Evolutionary conservation across 352 stramenopile genomes (phyloP).

Genomic region (Peronospora destructor): DNA sequence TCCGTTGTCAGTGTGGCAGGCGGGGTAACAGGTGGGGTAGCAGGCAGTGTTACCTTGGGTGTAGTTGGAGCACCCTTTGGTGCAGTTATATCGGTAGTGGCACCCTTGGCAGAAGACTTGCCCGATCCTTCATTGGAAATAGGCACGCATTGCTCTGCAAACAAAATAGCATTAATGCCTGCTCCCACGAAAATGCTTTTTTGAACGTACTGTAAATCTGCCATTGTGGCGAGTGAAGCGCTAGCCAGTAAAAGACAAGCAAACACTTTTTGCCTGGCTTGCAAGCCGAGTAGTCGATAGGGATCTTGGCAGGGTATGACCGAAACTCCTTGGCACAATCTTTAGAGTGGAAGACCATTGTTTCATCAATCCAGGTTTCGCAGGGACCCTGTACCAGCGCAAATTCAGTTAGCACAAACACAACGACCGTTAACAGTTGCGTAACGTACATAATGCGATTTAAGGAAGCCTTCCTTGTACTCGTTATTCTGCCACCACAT

Average conservation of each 20-base stretch:
- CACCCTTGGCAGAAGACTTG: slow-evolving; percentile 10
- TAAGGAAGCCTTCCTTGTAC: slow-evolving; percentile 32
- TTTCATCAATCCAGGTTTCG: slow-evolving; percentile 43
- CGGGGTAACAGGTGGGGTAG: too few relatives aligned
- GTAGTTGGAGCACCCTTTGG: slow-evolving; percentile 4
- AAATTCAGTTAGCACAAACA: background rate
- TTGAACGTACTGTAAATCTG: slow-evolving; percentile 36
- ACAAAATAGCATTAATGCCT: slow-evolving; percentile 2
- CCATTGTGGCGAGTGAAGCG: slow-evolving; percentile 31
- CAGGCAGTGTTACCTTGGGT: background rate
- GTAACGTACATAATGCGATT: slow-evolving; percentile 34
- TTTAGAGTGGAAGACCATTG: slow-evolving; percentile 33
- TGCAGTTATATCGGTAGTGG: slow-evolving; percentile 1
- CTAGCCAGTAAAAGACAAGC: slow-evolving; percentile 48
- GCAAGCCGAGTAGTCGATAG: slow-evolving; percentile 38
- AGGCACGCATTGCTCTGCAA: slow-evolving; percentile 25
- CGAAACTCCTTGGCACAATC: slow-evolving; percentile 39
- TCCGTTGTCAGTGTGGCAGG: slow-evolving; percentile 4
- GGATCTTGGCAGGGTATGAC: slow-evolving; percentile 35
- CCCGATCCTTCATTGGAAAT: slow-evolving; percentile 21
- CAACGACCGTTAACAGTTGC: too few relatives aligned
- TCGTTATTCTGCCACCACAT: slow-evolving; percentile 43
- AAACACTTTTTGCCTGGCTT: slow-evolving; percentile 30
- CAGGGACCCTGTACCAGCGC: slow-evolving; percentile 23
- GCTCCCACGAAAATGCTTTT: background rate